Evolutionary conservation across 805 yeast genomes (phyloP), one percentile per base, ranked within the genome.

Genomic region (Candida rishiriensis): DNA sequence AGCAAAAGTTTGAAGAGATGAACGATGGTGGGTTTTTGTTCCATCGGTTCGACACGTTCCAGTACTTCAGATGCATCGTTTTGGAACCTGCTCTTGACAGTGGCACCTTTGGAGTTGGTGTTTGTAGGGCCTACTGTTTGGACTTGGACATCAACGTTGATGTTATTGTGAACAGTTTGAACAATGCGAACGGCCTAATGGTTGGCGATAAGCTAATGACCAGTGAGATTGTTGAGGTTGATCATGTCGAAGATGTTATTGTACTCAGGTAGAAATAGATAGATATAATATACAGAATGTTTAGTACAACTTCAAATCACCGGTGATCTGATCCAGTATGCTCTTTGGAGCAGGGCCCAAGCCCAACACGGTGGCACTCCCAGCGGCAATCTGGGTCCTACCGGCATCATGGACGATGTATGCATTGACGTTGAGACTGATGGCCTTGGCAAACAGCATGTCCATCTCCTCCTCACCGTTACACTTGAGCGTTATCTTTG

Each of bases 351-450:
- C 98, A 1, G 99, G 99, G 0, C 99, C 99, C 26, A 93, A 62
- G 1, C 98, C 99, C n/a, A 93, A 67, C 1, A 93, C 98, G 0
- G 99, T 93, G 2, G 95, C 95, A 47, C 93, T 83, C 1, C 98
- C 98, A 6, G 96, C 85, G n/a, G 88, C 95, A 40, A 93, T 80
- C 63, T 93, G 97, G 1, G 99, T 91, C 55, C 97, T 76, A 3
- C 99, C 99, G 21, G 99, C 99, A 67, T 93, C 99, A 54, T 85
- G 95, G 33, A 93, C 88, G 6, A 88, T 76, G 51, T 81, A 77
- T 2, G 91, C 79, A 55, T 88, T 85, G 14, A 93, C 76, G 7
- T 90, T 90, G 43, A 86, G 57, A 3, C 88, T 79, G 32, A 86
- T 75, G 1, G 97, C 97, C 56, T 76, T 78, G 3, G 95, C 91